Evolutionary conservation across 805 yeast species (phyloP), one percentile per base, ranked within the genome.

Genomic region (Kazachstania viticola): DNA sequence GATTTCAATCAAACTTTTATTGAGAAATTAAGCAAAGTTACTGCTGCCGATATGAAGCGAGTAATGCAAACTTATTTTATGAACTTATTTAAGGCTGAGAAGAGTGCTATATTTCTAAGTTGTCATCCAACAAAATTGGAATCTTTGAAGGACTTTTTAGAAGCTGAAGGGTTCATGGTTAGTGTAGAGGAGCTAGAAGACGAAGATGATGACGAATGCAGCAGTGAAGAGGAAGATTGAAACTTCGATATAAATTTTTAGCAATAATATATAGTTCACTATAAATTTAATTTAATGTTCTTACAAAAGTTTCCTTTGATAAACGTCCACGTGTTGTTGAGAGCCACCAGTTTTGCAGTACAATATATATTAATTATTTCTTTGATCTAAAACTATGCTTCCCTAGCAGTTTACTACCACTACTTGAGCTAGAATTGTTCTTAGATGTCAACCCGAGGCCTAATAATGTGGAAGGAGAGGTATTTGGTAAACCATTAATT

Each of bases 81-180:
- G 18, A 75, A 77, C 2, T 46, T 88, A 33, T 88, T 88, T 52
- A 65, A 73, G 25, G 43, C 74, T 9, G 48, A 60, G 0, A 54
- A 55, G 1, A 74, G 91, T 9, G 58, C 69, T 15, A 65, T 82
- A 8, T 85, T 84, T 46, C 61, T 76, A 3, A 73, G 84, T 45
- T 70, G 87, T 34, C 85, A 91, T 42, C 79, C 88, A 3, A 60
- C 75, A 2, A 78, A 75, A 40, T 50, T 60, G 3, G 71, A 62
- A 0, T 56, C 54, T 4, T 56, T 81, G 32, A 54, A 57, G 27
- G 55, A 51, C 13, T 71, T 64, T 33, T 69, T 87, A 34, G 46
- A 44, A 8, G 45, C 45, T 1, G 55, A 61, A 30, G 93, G 93
- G 0, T 88, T 79, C 49, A 55, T 60, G 0, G 79, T 79, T 17